phyloP scores from a whole-genome alignment of 2,329 filamentous ascomycete genomes.

The Colletotrichum horii region DNA sequence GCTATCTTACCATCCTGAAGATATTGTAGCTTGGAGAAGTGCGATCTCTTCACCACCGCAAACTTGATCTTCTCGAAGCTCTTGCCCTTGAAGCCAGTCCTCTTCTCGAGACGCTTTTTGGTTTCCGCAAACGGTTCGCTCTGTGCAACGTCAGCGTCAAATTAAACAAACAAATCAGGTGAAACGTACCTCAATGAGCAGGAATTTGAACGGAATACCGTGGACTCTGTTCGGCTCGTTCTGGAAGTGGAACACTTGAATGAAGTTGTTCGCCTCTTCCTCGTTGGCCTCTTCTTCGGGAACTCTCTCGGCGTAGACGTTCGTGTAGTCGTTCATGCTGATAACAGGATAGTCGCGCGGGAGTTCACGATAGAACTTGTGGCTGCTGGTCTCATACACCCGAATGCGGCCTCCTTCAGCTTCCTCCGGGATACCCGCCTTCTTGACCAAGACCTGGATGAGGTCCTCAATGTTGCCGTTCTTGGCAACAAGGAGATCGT shows the following conservation, averaged over 20 bases:
- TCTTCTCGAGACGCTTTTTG: conserved; percentile 90
- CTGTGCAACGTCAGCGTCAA: conserved; percentile 41
- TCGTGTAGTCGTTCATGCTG: conserved; percentile 84
- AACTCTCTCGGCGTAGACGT: conserved; percentile 80
- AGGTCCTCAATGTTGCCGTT: conserved; percentile 82
- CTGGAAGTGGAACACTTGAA: conserved; percentile 91
- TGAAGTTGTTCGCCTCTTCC: conserved; percentile 58
- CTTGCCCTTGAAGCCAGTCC: conserved; percentile 96
- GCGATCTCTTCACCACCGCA: conserved; percentile 74
- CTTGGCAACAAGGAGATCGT: conserved; percentile 87
- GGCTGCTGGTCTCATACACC: conserved; percentile 81
- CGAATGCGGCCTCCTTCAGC: conserved; percentile 71
- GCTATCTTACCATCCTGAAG: conserved; percentile 79
- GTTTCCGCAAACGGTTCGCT: conserved; percentile 89
- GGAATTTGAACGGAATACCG: conserved; percentile 89
- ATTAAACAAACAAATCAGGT: neutral
- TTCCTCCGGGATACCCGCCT: conserved; percentile 80
- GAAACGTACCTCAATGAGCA: conserved; percentile 76
- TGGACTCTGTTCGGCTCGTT: conserved; percentile 84
- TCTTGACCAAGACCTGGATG: conserved; percentile 77
- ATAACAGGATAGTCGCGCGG: conserved; percentile 73
- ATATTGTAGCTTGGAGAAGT: conserved; percentile 80
- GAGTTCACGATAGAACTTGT: conserved; percentile 85
- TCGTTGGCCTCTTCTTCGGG: conserved; percentile 73
- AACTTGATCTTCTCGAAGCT: conserved; percentile 99